Base-by-base conservation (phyloP, 495 filamentous ascomycete genomes). In the Saxispiralis lemnorum region DNA sequence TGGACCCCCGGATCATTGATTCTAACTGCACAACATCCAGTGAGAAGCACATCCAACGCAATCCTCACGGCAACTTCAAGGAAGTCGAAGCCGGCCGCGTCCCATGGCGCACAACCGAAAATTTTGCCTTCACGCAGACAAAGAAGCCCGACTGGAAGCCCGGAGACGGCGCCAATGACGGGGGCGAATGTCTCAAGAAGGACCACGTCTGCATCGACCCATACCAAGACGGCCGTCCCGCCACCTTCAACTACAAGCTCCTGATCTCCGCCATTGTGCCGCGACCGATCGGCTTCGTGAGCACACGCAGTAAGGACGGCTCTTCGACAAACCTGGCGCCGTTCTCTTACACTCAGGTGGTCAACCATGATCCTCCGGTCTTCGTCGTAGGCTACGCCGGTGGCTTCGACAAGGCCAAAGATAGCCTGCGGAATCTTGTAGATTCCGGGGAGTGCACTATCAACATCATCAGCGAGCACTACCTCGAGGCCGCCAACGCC, bases 351-450 rank as follows among this genome's bases (percentile, higher is more conserved):
- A 79, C 83, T 48, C 72, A 83, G 46, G 56, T 95, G 9, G 70
- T 94, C 51, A 76, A 77, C 54, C 83, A 92, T 56, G 88, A 95
- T 58, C 88, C 89, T 2, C 89, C 89, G 0, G 65, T 93, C 20
- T 92, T 96, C 62, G 67, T 69, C n/a, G 62, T 95, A 14, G 84
- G 89, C 6, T 80, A 84, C 56, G 45, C 62, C 4, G 61, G 61
- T 11, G 63, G 63, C 1, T 54, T 57, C 34, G 51, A 54, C 37
- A 66, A 65, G 16, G 63, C 70, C 17, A 94, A 94, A 58, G 88
- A 95, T 55, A 76, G 77, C 15, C 59, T 92, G 47, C 65, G 63
- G 51, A 92, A 93, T 57, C 63, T 96, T 38, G 21, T 46, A 14
- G 78, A 78, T 31, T 75, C 70, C 0, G 59, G 69, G 24, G 87